Evolutionary conservation across 768 basidiomycete species (phyloP), one percentile per base, ranked within the genome.

Genomic region (Pulveroboletus sp.): DNA sequence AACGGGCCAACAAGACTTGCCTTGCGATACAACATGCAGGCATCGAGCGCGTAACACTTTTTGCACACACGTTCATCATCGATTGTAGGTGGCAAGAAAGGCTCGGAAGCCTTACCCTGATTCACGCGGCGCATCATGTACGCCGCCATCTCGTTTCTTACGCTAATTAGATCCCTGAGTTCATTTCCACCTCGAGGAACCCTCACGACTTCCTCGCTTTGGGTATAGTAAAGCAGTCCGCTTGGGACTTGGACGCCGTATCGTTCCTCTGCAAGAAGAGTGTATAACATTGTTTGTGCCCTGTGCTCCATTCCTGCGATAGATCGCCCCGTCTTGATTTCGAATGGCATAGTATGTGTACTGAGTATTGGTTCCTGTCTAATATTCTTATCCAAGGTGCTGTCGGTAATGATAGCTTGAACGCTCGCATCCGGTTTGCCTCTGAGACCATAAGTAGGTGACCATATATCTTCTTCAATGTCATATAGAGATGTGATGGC

Each of bases 281-380:
- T 95, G 66, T 99, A 99, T 4, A 99, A 71, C 85, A 97, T 93
- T 1, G 96, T 99, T 69, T 99, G 96, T 0, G 96, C 96, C 33
- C 96, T 86, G 67, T 98, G 95, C 57, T 95, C 93, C 81, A 93
- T 83, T 2, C 80, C 78, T 0, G 82, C 85, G 8, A 79, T 72
- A 0, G 85, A 71, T 28, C 87, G 78, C 2, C 96, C 96, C 0
- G 96, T 99, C 71, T 99, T 99, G 70, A 99, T 91, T 67, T 99
- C 96, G 46, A 99, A 83, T 1, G 95, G 95, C 57, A 86, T 75
- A 42, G 62, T 54, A 58, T 69, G 49, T 46, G 56, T 47, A 18
- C 52, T 58, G 33, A 63, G 51, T n/a, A 59, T 46, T 37, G 49
- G 61, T 55, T 61, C 28, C 35, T 48, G 49, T 15, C 62, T 60